Percentiles rank a stretch among this genome's conserved stretches.
These are phyloP conservation scores for Coniochaeta ligniaria DNA, from an alignment of 2,329 filamentous ascomycete genomes.

Conservation along the genomic window DNA sequence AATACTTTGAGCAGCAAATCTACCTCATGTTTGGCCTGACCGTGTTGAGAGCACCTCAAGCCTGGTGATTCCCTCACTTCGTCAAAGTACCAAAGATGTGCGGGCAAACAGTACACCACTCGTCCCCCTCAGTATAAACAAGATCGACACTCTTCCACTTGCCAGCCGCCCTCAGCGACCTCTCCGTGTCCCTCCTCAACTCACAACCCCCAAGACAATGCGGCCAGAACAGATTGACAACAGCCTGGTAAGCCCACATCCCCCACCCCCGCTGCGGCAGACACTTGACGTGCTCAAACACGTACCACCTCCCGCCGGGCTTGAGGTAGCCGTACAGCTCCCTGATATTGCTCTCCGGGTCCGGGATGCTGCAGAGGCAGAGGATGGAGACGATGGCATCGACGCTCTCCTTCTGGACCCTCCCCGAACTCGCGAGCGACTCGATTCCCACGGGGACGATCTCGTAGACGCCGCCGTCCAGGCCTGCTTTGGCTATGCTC, in stretches of 20 bases:
- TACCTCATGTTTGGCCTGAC: no score
- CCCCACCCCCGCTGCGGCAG: constrained; percentile 23
- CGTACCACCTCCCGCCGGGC: constrained; percentile 55
- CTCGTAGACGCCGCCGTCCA: constrained; percentile 49
- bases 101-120: constrained; percentile 35
- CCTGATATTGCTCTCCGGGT: constrained; percentile 46
- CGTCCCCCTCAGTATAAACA: constrained; percentile 28
- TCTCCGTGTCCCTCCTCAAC: constrained; percentile 39
- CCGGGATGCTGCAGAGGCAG: constrained; percentile 57
- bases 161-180: constrained; percentile 39
- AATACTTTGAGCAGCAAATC: no score
- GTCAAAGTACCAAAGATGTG: constrained; percentile 45
- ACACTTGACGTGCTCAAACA: constrained; percentile 52
- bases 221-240: constrained; percentile 47
- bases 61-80: constrained; percentile 27
- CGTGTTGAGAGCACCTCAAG: no score
- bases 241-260: constrained; percentile 39
- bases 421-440: constrained; percentile 36
- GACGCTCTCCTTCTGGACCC: constrained; percentile 41
- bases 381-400: constrained; percentile 55
- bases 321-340: constrained; percentile 52
- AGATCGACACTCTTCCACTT: constrained; percentile 44
- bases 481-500: constrained; percentile 41
- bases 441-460: constrained; percentile 58
- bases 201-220: constrained; percentile 43